Evolutionary conservation across 2,329 filamentous ascomycete genomes (phyloP), one percentile per base, ranked within the genome.

Genomic region (Helotiales sp.): DNA sequence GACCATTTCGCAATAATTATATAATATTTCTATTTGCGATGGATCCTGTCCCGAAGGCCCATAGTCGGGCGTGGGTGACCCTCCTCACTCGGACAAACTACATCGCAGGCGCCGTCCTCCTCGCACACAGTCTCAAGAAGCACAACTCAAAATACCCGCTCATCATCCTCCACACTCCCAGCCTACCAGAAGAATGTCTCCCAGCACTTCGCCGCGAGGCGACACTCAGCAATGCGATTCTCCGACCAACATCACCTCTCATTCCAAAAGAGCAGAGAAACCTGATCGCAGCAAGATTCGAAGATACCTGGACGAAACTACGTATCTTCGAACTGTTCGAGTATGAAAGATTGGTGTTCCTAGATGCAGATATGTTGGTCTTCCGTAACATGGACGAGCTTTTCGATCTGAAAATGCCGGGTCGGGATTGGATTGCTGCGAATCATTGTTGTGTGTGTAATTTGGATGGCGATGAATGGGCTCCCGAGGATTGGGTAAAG

Each of bases 231-330:
- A 83, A 84, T 17, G 92, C 96, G 71, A 81, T 86, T 43, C 85
- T 86, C 66, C 86, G 90, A 77, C 85, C 83, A 71, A 88, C 95
- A 74, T 85, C 87, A 52, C 90, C 91, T 77, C 85, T 96, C 49
- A 81, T 90, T 11, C 92, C 92, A 88, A 88, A 71, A 78, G 77
- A 69, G 87, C 66, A 69, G 10, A 26, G 47, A 6, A 37, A 90
- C 79, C 94, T 88, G 80, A 85, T 83, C 75, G 92, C 96, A 79
- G 87, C 89, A 61, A 89, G 93, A 73, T 96, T 96, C 83, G 89
- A 91, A 79, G 92, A 96, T 78, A 93, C 90, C 82, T 97, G 93
- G 92, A 92, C 86, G 79, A 97, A 96, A 80, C 86, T 97, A 20
- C 86, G 89, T 20, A 88, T 90, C 7, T 97, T 96, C 77, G 87